These are phyloP conservation scores for Elaeis oleifera DNA, from an alignment of 202 grass and related monocot species.

Conservation along the genomic window DNA sequence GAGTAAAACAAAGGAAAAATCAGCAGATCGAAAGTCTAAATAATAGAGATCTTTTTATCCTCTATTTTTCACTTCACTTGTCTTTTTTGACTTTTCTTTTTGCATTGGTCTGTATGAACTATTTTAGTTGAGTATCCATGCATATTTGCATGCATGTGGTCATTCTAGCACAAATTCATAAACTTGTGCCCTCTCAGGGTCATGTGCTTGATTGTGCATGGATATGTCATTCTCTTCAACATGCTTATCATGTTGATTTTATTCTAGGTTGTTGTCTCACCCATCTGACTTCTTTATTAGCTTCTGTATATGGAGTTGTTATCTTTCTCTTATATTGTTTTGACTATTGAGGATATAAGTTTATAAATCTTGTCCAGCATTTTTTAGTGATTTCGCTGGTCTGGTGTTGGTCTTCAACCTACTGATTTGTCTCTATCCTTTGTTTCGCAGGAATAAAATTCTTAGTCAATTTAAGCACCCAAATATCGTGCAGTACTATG, in stretches of 20 bases:
- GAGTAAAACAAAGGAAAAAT: background rate
- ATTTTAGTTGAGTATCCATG: too few relatives aligned
- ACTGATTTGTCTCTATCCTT: slow-evolving; percentile 12
- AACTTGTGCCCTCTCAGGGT: too few relatives aligned
- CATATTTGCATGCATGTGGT: too few relatives aligned
- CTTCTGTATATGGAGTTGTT: too few relatives aligned
- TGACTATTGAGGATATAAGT: background rate
- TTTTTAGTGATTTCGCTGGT: slow-evolving; percentile 10
- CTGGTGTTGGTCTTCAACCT: slow-evolving; percentile 13
- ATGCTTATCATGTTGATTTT: background rate
- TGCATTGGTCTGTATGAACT: background rate
- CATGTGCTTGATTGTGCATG: too few relatives aligned
- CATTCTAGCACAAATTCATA: too few relatives aligned
- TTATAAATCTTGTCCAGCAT: background rate
- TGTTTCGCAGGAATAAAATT: slow-evolving; percentile 93
- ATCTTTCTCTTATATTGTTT: background rate
- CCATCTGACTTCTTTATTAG: too few relatives aligned
- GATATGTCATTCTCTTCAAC: background rate
- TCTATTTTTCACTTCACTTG: too few relatives aligned
- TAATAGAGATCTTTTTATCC: too few relatives aligned
- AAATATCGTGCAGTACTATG: slow-evolving; percentile 98
- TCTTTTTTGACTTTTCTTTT: background rate
- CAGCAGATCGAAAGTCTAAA: background rate
- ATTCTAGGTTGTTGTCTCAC: background rate
- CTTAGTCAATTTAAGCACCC: slow-evolving; percentile 97